Conservation (phyloP, 2,329 filamentous ascomycete species). For the Thermoascus crustaceus region DNA sequence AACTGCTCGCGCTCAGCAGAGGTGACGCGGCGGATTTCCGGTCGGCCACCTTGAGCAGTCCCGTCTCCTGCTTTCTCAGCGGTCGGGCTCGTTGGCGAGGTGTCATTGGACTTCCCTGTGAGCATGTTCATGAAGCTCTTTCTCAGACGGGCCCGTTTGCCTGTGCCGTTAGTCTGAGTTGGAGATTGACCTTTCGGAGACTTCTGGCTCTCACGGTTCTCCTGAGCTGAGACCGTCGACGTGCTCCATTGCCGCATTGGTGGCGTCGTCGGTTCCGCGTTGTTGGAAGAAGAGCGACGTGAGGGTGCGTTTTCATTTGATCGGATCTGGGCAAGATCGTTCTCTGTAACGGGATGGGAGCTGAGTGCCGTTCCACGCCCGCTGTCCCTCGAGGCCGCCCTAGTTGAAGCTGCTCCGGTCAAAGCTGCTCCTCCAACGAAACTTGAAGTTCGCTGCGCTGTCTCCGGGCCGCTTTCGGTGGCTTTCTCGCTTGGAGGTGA, state of each 20-base stretch:
- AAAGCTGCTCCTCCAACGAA: constrained; percentile 17
- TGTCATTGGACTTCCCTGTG: constrained; percentile 9
- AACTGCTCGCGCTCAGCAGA: constrained; percentile 17
- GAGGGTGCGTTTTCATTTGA: constrained; percentile 2
- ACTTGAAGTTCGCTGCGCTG: constrained; percentile 4
- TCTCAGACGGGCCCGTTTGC: constrained; percentile 19
- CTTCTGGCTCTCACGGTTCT: constrained; percentile 9
- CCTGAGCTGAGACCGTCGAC: constrained; percentile 4
- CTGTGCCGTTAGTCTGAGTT: constrained; percentile 5
- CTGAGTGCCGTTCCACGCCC: constrained; percentile 19
- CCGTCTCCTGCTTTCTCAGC: constrained; percentile 5
- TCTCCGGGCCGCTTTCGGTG: background rate
- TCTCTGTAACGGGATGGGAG: constrained; percentile 23
- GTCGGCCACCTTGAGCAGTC: constrained; percentile 8
- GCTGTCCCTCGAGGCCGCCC: constrained; percentile 8
- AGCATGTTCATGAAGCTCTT: constrained; percentile 20
- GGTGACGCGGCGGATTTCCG: constrained; percentile 6
- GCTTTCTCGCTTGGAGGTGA: constrained; percentile 10
- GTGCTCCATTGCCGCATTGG: constrained; percentile 9
- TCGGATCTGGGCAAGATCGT: constrained; percentile 15
- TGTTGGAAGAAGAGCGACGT: background rate
- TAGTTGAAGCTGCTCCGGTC: constrained; percentile 6
- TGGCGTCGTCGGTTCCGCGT: background rate
- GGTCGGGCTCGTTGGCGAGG: constrained; percentile 2
- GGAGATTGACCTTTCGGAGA: constrained; percentile 10